Conservation (phyloP, 306 rosid genomes). For the Alnus glutinosa region DNA sequence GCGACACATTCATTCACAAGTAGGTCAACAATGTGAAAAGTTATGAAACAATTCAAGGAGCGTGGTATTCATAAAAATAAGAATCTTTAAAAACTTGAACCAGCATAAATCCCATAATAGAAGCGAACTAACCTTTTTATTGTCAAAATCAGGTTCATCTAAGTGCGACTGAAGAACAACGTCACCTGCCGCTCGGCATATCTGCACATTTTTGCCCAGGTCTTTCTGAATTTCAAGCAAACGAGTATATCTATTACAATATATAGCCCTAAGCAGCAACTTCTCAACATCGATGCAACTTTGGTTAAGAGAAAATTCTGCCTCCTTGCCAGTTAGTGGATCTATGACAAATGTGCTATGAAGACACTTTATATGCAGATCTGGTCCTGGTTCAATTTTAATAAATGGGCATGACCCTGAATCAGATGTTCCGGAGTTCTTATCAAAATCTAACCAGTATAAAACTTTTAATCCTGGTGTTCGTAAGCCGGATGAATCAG, state of each 20-base stretch:
- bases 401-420: slow-evolving; percentile 72
- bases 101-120: background rate
- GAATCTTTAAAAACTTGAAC: background rate
- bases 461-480: slow-evolving; percentile 87
- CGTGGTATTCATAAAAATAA: background rate
- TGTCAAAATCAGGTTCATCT: slow-evolving; percentile 59
- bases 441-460: slow-evolving; percentile 94
- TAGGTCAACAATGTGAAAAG: background rate
- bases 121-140: slow-evolving; percentile 60
- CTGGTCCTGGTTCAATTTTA: slow-evolving; percentile 88
- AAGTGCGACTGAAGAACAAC: slow-evolving; percentile 63
- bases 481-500: slow-evolving; percentile 74
- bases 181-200: slow-evolving; percentile 66
- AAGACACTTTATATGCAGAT: slow-evolving; percentile 80
- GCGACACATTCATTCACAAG: background rate
- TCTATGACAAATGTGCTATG: slow-evolving; percentile 90
- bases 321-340: slow-evolving; percentile 85
- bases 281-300: slow-evolving; percentile 93
- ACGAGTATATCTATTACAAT: slow-evolving; percentile 87
- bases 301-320: slow-evolving; percentile 79
- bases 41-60: background rate
- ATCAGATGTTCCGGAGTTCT: slow-evolving; percentile 58
- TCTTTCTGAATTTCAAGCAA: slow-evolving; percentile 93
- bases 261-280: slow-evolving; percentile 83
- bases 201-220: slow-evolving; percentile 69